Percentiles rank a stretch among this genome's conserved stretches.
Conservation (phyloP, 192 early-diverging fungal genomes). For the Ramicandelaber brevisporus region DNA sequence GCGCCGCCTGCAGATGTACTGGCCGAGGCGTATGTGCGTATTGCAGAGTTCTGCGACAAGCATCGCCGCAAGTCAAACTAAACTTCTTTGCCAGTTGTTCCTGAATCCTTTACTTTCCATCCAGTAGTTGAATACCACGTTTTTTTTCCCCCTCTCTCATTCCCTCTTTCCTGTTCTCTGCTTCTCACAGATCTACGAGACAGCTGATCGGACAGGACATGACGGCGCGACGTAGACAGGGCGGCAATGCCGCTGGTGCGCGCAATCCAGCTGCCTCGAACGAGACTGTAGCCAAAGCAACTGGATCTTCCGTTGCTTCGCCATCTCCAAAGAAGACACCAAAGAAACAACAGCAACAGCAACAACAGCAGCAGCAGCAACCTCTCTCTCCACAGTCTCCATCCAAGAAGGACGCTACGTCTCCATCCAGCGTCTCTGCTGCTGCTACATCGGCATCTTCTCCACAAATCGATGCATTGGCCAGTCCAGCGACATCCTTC, state of each 20-base stretch:
- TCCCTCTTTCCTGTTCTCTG: too few relatives aligned
- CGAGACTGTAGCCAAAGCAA: too few relatives aligned
- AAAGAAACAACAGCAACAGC: slow-evolving; percentile 1
- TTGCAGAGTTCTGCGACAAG: slow-evolving; percentile 50
- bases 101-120: slow-evolving; percentile 1
- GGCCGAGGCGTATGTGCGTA: slow-evolving; percentile 40
- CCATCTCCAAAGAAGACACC: not conserved
- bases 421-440: too few relatives aligned
- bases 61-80: slow-evolving; percentile 22
- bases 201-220: too few relatives aligned
- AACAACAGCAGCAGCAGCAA: not conserved
- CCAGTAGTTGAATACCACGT: too few relatives aligned
- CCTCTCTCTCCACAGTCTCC: not conserved
- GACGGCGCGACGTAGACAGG: too few relatives aligned
- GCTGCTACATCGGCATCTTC: too few relatives aligned
- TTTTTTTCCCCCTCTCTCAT: too few relatives aligned
- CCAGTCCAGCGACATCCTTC: not conserved
- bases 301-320: not conserved
- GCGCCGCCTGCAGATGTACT: slow-evolving; percentile 54
- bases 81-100: not conserved
- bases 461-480: not conserved
- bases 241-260: too few relatives aligned
- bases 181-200: too few relatives aligned
- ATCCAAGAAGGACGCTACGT: too few relatives aligned
- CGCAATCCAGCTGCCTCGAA: too few relatives aligned